Evolutionary conservation across 2,329 filamentous ascomycete species (phyloP), one percentile per base, ranked within the genome.

Genomic region (Apiospora koreana): DNA sequence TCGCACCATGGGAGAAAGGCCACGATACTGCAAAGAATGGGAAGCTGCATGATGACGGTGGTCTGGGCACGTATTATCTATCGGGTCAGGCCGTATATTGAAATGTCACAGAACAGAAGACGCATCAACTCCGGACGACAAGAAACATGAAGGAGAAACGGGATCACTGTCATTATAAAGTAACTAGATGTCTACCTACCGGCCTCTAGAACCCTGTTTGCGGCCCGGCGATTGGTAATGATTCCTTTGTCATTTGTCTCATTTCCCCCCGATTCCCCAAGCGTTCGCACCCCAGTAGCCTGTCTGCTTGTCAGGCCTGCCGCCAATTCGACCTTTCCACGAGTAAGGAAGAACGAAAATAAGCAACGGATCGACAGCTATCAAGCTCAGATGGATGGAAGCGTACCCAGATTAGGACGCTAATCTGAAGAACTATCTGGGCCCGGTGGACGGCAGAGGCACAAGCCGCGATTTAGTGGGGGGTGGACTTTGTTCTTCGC

Each of bases 21-120:
- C 25, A 35, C 8, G 12, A 67, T 2, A 46, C 65, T 12, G 65
- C 42, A 46, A 7, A 67, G 8, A 7, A 16, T 45, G 12, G 28
- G 35, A 31, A 67, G 42, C 18, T 67, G 65, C 65, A 67, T 67
- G 41, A 67, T 67, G 41, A 8, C 45, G 65, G 28, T 35, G 42
- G 16, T 62, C 23, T 62, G 18, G 28, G 12, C 9, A 38, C 54
- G 21, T 12, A 14, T n/a, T 12, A 6, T n/a, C 28, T 35, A 18
- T 12, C 18, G 18, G 8, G 28, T 14, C 18, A 62, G 31, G 54
- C 18, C n/a, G 54, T 62, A 38, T 14, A 38, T 28, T 12, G 31
- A 28, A 62, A 62, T 35, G 18, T 38, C 16, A 62, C 3, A 38
- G 12, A n/a, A 10, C 18, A 38, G 21, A 21, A 21, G 6, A 31